A percentile compares a stretch with the other conserved stretches of the same genome.
Evolutionary conservation across 2,329 filamentous ascomycete genomes (phyloP).

Genomic region (Pestalotiopsis sp.): DNA sequence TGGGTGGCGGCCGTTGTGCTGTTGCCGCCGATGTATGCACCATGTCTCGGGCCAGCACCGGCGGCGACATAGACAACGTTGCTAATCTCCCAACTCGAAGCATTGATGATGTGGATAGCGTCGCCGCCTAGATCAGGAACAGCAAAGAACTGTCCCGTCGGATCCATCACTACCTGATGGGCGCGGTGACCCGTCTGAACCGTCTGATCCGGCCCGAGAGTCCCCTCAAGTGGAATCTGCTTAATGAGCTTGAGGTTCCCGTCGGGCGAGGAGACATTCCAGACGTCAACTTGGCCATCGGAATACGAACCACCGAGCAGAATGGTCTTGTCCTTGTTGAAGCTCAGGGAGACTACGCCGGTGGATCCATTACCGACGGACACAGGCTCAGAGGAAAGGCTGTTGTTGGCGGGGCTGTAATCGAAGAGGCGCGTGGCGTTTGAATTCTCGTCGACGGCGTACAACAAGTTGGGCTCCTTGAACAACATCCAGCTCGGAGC

Average conservation of each 20-base stretch:
- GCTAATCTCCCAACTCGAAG: constrained; percentile 39
- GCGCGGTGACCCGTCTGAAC: constrained; percentile 35
- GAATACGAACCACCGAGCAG: constrained; percentile 48
- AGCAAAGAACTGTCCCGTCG: constrained; percentile 49
- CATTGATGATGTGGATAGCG: constrained; percentile 47
- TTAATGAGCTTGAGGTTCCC: constrained; percentile 40
- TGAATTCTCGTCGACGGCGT: constrained; percentile 50
- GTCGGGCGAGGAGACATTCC: constrained; percentile 38
- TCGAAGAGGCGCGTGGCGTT: constrained; percentile 40
- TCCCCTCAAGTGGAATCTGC: constrained; percentile 34
- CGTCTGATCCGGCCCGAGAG: constrained; percentile 30
- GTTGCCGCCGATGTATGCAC: constrained; percentile 42
- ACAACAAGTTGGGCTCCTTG: constrained; percentile 40
- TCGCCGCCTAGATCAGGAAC: constrained; percentile 53
- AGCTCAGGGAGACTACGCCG: constrained; percentile 50
- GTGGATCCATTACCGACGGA: constrained; percentile 35
- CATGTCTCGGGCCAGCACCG: constrained; percentile 53
- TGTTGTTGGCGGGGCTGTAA: constrained; percentile 34
- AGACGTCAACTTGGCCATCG: constrained; percentile 45
- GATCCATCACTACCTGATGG: constrained; percentile 51
- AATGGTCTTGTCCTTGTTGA: constrained; percentile 44
- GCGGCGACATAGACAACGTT: constrained; percentile 33
- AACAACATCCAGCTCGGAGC: constrained; percentile 49
- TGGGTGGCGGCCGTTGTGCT: constrained; percentile 35
- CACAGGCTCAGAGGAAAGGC: constrained; percentile 25